phyloP scores from a whole-genome alignment of 345 rosid genomes.

The Hevea brasiliensis region DNA sequence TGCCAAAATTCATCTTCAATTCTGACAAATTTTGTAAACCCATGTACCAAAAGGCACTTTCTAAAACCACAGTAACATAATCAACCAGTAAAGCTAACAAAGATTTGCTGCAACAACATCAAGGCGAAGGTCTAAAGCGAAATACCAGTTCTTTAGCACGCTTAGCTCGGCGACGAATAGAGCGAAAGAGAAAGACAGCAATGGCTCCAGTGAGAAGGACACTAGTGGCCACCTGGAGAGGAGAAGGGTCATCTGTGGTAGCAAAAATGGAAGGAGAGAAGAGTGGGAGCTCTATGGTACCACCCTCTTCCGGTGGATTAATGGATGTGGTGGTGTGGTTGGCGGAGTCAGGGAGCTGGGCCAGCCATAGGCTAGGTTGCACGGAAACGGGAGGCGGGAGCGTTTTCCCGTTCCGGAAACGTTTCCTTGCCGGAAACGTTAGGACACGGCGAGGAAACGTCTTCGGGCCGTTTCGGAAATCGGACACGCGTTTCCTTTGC shows the following conservation, averaged over 20 bases:
- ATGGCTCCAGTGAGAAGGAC: constrained; percentile 85
- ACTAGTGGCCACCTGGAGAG: constrained; percentile 77
- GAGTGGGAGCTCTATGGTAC: constrained; percentile 69
- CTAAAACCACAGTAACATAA: no score
- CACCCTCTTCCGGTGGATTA: constrained; percentile 44
- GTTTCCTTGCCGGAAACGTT: no score
- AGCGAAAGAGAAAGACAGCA: constrained; percentile 78
- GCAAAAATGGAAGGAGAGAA: constrained; percentile 59
- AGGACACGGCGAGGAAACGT: no score
- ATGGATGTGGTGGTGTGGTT: constrained; percentile 29
- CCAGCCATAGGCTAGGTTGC: constrained; percentile 40
- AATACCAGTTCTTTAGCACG: constrained; percentile 76
- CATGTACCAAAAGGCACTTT: neutral
- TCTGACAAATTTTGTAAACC: neutral
- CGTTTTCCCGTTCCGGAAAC: no score
- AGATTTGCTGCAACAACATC: neutral
- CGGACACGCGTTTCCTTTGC: no score
- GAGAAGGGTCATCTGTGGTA: constrained; percentile 68
- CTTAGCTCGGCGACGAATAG: constrained; percentile 77
- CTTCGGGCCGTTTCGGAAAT: no score
- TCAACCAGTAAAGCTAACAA: neutral
- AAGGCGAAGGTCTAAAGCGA: neutral
- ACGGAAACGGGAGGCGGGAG: constrained; percentile 12
- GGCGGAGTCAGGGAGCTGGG: constrained; percentile 22
- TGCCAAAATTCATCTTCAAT: no score